phyloP scores from a whole-genome alignment of 1,284 basidiomycete species.

The Trametes polyzona region DNA sequence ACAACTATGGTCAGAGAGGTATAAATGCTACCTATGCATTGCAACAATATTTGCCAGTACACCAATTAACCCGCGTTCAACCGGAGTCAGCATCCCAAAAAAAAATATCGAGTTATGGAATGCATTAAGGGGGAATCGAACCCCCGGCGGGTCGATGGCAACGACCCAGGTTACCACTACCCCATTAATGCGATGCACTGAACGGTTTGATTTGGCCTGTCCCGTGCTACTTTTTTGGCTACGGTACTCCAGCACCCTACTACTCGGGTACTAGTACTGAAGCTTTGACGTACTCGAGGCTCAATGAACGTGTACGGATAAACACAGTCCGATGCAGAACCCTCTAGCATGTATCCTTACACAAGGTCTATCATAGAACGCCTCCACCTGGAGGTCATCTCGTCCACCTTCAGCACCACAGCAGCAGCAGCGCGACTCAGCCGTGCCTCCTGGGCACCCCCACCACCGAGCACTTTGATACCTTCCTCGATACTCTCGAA shows the following conservation, averaged over 20 bases:
- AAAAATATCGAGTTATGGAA: not conserved
- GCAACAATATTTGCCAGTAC: too few relatives aligned
- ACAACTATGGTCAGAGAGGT: too few relatives aligned
- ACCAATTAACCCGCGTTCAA: too few relatives aligned
- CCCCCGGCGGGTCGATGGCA: slow-evolving; percentile 68
- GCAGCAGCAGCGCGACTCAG: slow-evolving; percentile 76
- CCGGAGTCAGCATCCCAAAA: not conserved
- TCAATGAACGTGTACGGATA: too few relatives aligned
- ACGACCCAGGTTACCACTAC: slow-evolving; percentile 32
- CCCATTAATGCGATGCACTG: slow-evolving; percentile 25
- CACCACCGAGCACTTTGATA: slow-evolving; percentile 60
- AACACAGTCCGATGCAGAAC: too few relatives aligned
- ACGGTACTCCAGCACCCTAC: too few relatives aligned
- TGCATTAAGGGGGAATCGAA: slow-evolving; percentile 81
- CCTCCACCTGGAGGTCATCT: slow-evolving; percentile 76
- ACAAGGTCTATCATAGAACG: slow-evolving; percentile 62
- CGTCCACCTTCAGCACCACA: slow-evolving; percentile 79
- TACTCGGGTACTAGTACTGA: too few relatives aligned
- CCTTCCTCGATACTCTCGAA: slow-evolving; percentile 74
- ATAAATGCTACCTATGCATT: too few relatives aligned
- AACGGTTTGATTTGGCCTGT: too few relatives aligned
- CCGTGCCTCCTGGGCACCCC: slow-evolving; percentile 63
- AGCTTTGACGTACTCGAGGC: too few relatives aligned
- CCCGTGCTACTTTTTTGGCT: too few relatives aligned
- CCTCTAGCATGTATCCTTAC: too few relatives aligned